These are phyloP conservation scores for Onygenales sp. DNA, from an alignment of 2,329 filamentous ascomycete genomes.

Conservation along the genomic window DNA sequence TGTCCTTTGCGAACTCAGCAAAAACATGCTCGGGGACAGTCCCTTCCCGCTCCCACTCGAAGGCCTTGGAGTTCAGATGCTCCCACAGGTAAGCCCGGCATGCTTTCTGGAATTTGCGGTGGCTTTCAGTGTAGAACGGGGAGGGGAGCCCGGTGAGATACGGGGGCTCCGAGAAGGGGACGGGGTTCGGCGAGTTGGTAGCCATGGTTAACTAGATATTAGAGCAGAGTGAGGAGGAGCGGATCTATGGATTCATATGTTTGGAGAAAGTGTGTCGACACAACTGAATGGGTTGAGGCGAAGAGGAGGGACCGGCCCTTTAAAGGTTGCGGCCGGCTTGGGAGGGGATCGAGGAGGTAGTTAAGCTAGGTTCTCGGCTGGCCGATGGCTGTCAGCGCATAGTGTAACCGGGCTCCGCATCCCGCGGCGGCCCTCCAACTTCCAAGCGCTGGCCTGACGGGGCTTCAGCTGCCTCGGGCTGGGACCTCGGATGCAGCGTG, in stretches of 20 bases:
- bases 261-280: no score
- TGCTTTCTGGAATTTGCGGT: conserved; percentile 57
- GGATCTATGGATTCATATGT: neutral
- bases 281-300: no score
- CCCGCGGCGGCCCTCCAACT: no score
- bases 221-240: conserved; percentile 3
- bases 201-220: conserved; percentile 16
- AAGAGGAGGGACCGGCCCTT: no score
- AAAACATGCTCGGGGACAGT: conserved; percentile 57
- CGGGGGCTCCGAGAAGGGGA: conserved; percentile 66
- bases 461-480: neutral
- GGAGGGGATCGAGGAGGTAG: no score
- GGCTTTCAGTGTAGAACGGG: conserved; percentile 59
- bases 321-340: no score
- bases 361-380: no score
- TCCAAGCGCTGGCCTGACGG: no score
- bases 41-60: conserved; percentile 62
- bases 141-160: conserved; percentile 62
- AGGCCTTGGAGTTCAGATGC: conserved; percentile 51
- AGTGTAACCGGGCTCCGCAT: no score
- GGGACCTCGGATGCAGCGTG: neutral
- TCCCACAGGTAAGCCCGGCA: conserved; percentile 58
- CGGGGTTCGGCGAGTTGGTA: conserved; percentile 23
- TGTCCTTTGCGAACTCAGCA: conserved; percentile 51
- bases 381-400: no score